phyloP scores from a whole-genome alignment of 306 rosid species.

The Mimosa bimucronata region DNA sequence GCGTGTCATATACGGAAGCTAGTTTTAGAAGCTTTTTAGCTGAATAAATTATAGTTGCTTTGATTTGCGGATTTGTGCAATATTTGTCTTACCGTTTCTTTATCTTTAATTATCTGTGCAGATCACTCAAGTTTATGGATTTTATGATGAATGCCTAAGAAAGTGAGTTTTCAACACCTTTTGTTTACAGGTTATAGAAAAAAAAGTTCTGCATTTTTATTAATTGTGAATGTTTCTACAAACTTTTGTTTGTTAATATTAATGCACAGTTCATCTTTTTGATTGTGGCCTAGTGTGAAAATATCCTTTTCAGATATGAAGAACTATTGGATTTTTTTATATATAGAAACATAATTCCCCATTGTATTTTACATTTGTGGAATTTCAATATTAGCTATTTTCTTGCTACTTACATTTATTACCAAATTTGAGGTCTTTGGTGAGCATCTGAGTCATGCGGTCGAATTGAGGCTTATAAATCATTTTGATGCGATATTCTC shows the following conservation, averaged over 20 bases:
- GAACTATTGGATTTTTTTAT: background rate
- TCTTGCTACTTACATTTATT: conserved; percentile 12
- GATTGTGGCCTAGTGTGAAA: background rate
- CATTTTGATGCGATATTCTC: conserved; percentile 18
- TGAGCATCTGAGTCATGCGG: conserved; percentile 15
- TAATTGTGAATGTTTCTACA: conserved; percentile 21
- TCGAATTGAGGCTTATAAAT: conserved; percentile 14
- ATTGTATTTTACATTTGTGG: background rate
- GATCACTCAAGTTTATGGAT: conserved; percentile 97
- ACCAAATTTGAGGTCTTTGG: conserved; percentile 8
- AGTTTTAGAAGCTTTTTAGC: conserved; percentile 13
- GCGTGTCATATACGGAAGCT: background rate
- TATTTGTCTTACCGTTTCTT: conserved; percentile 38
- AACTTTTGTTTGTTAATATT: background rate
- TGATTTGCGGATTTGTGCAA: conserved; percentile 26
- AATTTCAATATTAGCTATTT: conserved; percentile 17
- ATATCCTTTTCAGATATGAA: conserved; percentile 16
- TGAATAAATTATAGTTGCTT: conserved; percentile 20
- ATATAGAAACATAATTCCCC: background rate
- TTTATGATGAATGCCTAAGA: conserved; percentile 92
- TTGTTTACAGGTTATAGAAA: conserved; percentile 32
- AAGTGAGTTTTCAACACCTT: conserved; percentile 71
- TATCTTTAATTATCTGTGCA: conserved; percentile 41
- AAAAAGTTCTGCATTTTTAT: conserved; percentile 19
- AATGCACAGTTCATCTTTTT: background rate